Evolutionary conservation across 2,329 filamentous ascomycete genomes (phyloP), one percentile per base, ranked within the genome.

Genomic region (Colletotrichum tropicicola): DNA sequence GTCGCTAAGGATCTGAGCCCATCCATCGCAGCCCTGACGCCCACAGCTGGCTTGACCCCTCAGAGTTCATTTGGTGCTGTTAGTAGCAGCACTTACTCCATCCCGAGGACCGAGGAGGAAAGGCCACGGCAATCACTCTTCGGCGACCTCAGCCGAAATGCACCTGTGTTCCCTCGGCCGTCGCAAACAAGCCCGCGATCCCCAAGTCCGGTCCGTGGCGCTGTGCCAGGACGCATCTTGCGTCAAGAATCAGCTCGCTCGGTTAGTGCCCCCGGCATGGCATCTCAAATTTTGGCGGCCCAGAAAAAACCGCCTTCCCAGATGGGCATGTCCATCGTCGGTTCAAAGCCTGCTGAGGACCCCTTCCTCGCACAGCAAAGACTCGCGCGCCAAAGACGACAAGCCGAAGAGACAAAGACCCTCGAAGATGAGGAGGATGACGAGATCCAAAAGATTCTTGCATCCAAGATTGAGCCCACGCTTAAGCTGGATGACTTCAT

Each of bases 361-460:
- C 75, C 78, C 6, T 84, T 84, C 55, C 73, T 85, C 57, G 77
- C 79, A 44, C 83, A 85, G 68, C 83, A 87, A 69, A 81, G 82
- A 53, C 84, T 81, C 70, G 75, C 82, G 4, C 85, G 82, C 69
- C 85, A 84, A 45, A 83, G 80, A 68, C 85, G 85, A 64, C 85
- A 88, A 69, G 85, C 83, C 1, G 86, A 88, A 62, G 85, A 89
- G 72, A 80, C 80, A 5, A 83, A 85, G 65, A 79, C 86, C 4
- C 79, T 92, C 3, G 79, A 87, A 21, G 89, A 92, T 59, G 87
- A 92, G 53, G 91, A 93, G 68, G 90, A 92, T 68, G 89, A 91
- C 25, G 84, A 87, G 30, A 85, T 92, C 23, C 88, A 91, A 61
- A 82, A 82, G 66, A 80, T 91, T 28, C 82, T 94, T 35, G 80